phyloP scores from a whole-genome alignment of 306 rosid genomes.

The Lablab purpureus region DNA sequence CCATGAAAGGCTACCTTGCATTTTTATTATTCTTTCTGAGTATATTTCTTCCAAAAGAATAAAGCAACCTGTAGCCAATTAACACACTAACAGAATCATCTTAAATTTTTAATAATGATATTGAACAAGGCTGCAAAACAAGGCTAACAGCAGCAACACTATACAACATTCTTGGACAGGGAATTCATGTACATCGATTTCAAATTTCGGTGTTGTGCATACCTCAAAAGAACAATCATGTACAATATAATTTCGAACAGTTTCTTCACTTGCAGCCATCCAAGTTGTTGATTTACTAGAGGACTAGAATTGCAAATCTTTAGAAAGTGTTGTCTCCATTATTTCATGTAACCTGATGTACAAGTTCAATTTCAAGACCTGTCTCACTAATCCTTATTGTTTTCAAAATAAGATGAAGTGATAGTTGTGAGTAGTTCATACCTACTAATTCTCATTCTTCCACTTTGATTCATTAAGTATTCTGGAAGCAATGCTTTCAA shows the following conservation, averaged over 20 bases:
- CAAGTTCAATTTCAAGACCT: conserved; percentile 24
- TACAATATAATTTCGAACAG: conserved; percentile 1
- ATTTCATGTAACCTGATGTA: neutral
- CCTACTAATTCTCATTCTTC: conserved; percentile 42
- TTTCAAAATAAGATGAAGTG: neutral
- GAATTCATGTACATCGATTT: neutral
- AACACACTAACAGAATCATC: neutral
- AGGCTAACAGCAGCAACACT: conserved; percentile 1
- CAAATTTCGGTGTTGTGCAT: neutral
- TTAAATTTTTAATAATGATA: neutral
- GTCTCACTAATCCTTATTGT: conserved; percentile 18
- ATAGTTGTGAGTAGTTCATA: neutral
- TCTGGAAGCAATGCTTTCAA: conserved; percentile 7
- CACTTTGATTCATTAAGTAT: conserved; percentile 27
- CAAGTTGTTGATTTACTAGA: conserved; percentile 16
- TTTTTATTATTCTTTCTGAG: neutral
- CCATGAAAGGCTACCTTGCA: conserved; percentile 30
- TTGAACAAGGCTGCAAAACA: conserved; percentile 1
- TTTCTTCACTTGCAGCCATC: neutral
- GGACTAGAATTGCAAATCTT: no score
- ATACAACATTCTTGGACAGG: neutral
- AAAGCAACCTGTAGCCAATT: neutral
- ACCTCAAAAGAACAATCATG: neutral
- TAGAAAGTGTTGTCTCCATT: no score
- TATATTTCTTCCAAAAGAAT: neutral